Base-by-base conservation (phyloP, 768 basidiomycete species). In the Asterophora parasitica region DNA sequence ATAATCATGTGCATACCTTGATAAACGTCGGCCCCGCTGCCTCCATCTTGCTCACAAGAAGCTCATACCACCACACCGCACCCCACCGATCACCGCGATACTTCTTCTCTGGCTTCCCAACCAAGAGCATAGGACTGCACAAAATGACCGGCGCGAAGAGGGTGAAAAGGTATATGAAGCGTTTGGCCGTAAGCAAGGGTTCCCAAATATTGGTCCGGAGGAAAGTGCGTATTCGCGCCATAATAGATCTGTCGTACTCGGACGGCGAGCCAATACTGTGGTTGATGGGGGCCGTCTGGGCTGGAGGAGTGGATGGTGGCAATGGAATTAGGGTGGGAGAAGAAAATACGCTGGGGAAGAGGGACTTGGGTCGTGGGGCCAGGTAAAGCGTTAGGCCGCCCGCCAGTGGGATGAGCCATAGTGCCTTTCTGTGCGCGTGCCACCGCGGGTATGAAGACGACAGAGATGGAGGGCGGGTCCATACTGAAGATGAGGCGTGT, bases 11-110 rank as follows among this genome's bases (percentile, higher is more conserved):
- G 33, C 70, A 46, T 58, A 88, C 92, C 81, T 99, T 99, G 65
- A 90, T 90, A 65, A 98, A 98, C 0, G 94, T 95, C 12, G 96
- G 96, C 1, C 96, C 96, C 7, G 95, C 95, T 4, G 82, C 73
- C 67, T 94, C 85, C 96, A 99, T 98, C 64, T 84, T 85, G 36
- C 67, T 70, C 6, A 92, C 91, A 12, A 99, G 71, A 43, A 91
- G 77, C n/a, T 76, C 79, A 62, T 97, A 98, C 96, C 96, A 99
- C 95, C 92, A 96, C 3, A 93, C 76, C 1, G 92, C 92, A 31
- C 92, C 92, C 91, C 91, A 92, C 57, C 81, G 77, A 53, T 94
- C 92, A 12, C 88, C 86, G 10, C 76, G 77, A 37, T 81, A 70
- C 40, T 68, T 66, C 36, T 70, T 70, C 45, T 79, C 74, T 15